Evolutionary conservation across 192 early-diverging fungal genomes (phyloP).

Genomic region (Backusella liffmaniae): DNA sequence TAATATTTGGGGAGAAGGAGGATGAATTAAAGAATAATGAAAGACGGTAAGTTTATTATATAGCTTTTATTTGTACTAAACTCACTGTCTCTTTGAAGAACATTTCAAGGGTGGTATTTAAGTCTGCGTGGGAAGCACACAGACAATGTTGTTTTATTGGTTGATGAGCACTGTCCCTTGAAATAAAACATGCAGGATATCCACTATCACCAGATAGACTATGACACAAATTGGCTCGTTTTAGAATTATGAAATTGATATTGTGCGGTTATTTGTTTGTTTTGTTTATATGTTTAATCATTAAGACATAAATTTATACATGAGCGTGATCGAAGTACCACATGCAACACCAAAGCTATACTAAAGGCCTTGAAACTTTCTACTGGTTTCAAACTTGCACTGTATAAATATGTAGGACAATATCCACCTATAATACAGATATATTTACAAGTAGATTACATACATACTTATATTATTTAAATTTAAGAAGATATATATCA

Average conservation of each 20-base stretch:
- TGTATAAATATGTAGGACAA: slow-evolving; percentile 34
- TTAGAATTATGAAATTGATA: neutral
- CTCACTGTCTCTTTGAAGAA: neutral
- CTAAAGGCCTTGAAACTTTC: slow-evolving; percentile 13
- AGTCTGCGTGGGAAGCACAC: neutral
- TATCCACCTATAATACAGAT: slow-evolving; percentile 11
- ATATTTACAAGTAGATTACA: slow-evolving; percentile 25
- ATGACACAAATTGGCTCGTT: neutral
- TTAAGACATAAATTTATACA: neutral
- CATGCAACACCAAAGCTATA: slow-evolving; percentile 23
- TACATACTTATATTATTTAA: neutral
- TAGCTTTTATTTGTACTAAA: slow-evolving; percentile 1
- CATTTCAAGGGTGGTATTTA: neutral
- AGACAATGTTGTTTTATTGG: neutral
- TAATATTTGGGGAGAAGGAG: neutral
- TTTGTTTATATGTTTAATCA: slow-evolving; percentile 5
- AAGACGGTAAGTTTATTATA: neutral
- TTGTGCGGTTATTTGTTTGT: neutral
- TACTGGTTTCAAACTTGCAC: slow-evolving; percentile 4
- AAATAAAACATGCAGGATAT: slow-evolving; percentile 4
- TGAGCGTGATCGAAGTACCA: slow-evolving; percentile 7
- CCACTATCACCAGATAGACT: neutral
- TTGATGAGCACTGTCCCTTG: neutral
- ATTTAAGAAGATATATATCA: neutral
- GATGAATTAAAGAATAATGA: neutral